A percentile compares a stretch with the other conserved stretches of the same genome.
Evolutionary conservation across 352 stramenopile genomes (phyloP).

Genomic region (Globisporangium uncinulatum): DNA sequence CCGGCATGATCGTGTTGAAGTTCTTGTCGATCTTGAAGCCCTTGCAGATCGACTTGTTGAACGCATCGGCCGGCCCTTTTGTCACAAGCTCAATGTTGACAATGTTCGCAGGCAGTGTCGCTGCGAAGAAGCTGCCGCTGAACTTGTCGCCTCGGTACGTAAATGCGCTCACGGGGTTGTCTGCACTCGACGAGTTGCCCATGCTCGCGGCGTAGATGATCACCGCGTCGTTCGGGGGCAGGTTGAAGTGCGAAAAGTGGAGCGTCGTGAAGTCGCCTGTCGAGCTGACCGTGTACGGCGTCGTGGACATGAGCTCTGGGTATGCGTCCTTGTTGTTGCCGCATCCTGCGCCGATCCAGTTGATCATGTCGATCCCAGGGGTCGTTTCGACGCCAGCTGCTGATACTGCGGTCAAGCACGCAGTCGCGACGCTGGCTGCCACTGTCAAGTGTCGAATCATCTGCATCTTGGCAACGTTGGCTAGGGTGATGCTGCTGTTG

Average conservation of each 20-base stretch:
- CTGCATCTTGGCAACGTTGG: neutral
- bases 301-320: slow-evolving; percentile 15
- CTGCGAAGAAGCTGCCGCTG: slow-evolving; percentile 28
- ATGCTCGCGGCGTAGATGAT: slow-evolving; percentile 23
- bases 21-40: slow-evolving; percentile 53
- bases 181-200: slow-evolving; percentile 11
- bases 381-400: neutral
- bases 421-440: neutral
- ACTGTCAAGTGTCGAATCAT: neutral
- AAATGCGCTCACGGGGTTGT: slow-evolving; percentile 22
- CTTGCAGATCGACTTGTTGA: slow-evolving; percentile 23
- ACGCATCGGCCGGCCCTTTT: slow-evolving; percentile 8
- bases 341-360: slow-evolving; percentile 32
- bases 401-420: neutral
- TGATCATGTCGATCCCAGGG: neutral
- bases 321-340: slow-evolving; percentile 15
- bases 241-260: slow-evolving; percentile 61
- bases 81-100: slow-evolving; percentile 54
- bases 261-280: slow-evolving; percentile 52
- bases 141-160: slow-evolving; percentile 32
- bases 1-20: slow-evolving; percentile 25
- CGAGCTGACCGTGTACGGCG: slow-evolving; percentile 30
- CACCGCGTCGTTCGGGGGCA: slow-evolving; percentile 53
- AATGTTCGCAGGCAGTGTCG: slow-evolving; percentile 26
- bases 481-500: neutral